These are phyloP conservation scores for Epichloe gansuensis DNA, from an alignment of 2,329 filamentous ascomycete species.

Conservation along the genomic window DNA sequence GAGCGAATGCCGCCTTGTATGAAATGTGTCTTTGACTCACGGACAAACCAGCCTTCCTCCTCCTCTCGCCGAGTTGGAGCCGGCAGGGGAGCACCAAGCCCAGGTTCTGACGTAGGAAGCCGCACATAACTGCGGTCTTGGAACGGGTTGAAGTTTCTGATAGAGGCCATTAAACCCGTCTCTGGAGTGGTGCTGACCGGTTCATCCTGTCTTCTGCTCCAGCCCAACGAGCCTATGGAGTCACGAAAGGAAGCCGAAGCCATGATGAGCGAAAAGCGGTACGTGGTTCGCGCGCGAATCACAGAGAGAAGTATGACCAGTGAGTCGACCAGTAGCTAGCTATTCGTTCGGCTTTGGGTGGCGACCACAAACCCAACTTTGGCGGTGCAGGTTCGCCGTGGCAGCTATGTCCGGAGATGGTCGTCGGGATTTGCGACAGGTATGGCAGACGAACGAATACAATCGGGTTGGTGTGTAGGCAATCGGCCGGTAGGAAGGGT, in stretches of 20 bases:
- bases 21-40: conserved; percentile 50
- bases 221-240: conserved; percentile 87
- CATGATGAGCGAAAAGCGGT: conserved; percentile 38
- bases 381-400: not conserved
- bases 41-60: conserved; percentile 86
- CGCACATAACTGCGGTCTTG: conserved; percentile 75
- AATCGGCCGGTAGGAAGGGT: not conserved
- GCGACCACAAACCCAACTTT: not conserved
- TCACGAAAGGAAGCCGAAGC: conserved; percentile 82
- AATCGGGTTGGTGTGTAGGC: conserved; percentile 1
- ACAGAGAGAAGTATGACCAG: not conserved
- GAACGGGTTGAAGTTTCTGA: conserved; percentile 83
- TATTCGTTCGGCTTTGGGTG: not conserved
- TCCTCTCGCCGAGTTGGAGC: conserved; percentile 78
- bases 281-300: not conserved
- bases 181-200: conserved; percentile 59
- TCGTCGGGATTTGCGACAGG: conserved; percentile 2
- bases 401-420: conserved; percentile 2
- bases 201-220: conserved; percentile 76
- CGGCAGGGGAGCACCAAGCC: conserved; percentile 71
- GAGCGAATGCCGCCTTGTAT: not conserved
- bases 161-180: conserved; percentile 63
- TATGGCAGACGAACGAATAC: not conserved
- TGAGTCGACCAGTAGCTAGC: not conserved
- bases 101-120: conserved; percentile 66